Percentiles rank a stretch among this genome's conserved stretches.
Conservation (phyloP, 805 yeast species). For the Blastobotrys chiropterorum region DNA sequence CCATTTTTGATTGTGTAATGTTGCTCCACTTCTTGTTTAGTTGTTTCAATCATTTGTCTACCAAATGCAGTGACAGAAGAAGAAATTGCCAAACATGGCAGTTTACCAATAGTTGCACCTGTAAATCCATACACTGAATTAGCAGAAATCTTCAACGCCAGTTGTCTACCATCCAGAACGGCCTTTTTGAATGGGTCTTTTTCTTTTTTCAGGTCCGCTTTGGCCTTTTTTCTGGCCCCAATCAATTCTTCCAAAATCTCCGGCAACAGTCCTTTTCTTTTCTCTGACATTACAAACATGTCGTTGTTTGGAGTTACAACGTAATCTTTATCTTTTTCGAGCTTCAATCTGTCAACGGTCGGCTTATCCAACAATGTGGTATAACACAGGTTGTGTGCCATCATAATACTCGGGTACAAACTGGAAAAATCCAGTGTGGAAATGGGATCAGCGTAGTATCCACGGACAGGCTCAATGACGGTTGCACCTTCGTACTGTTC, state of each 20-base stretch:
- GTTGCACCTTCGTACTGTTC: slow-evolving; percentile 98
- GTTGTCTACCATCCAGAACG: slow-evolving; percentile 93
- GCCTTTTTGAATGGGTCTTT: slow-evolving; percentile 90
- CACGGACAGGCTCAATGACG: slow-evolving; percentile 93
- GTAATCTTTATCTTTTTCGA: slow-evolving; percentile 72
- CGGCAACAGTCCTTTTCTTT: slow-evolving; percentile 83
- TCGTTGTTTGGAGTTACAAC: slow-evolving; percentile 89
- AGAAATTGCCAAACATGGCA: slow-evolving; percentile 94
- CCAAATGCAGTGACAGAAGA: slow-evolving; percentile 95
- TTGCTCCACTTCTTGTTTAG: slow-evolving; percentile 79
- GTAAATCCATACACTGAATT: slow-evolving; percentile 98
- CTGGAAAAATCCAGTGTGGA: slow-evolving; percentile 98
- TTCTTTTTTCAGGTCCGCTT: slow-evolving; percentile 82
- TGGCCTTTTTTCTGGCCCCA: slow-evolving; percentile 89
- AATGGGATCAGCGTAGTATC: slow-evolving; percentile 94
- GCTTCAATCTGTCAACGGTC: slow-evolving; percentile 56
- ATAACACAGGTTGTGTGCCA: slow-evolving; percentile 97
- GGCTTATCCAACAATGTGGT: slow-evolving; percentile 74
- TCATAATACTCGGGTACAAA: slow-evolving; percentile 96
- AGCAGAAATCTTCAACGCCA: slow-evolving; percentile 94
- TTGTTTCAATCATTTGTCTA: slow-evolving; percentile 90
- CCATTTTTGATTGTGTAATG: slow-evolving; percentile 79
- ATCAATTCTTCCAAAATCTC: slow-evolving; percentile 84
- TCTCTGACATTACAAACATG: slow-evolving; percentile 64
- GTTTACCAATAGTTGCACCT: slow-evolving; percentile 96